phyloP scores from a whole-genome alignment of 176 grass and related monocot genomes.

The bread wheat (Triticum aestivum) region IWGSC_CS_RefSeq_v2.1 NC_057797.1:66719162-66719661 shows the following conservation, averaged over 20 bases:
- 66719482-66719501: slow-evolving; percentile 64
- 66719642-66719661: slow-evolving; percentile 43
- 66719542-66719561: slow-evolving; percentile 37
- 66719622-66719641: slow-evolving; percentile 44
- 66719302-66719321: slow-evolving; percentile 70
- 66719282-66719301: slow-evolving; percentile 34
- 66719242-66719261: slow-evolving; percentile 35
- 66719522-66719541: slow-evolving; percentile 38
- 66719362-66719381: slow-evolving; percentile 53
- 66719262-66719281: neutral
- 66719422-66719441: slow-evolving; percentile 48
- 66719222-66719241: slow-evolving; percentile 37
- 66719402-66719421: slow-evolving; percentile 57
- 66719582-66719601: slow-evolving; percentile 54
- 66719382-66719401: slow-evolving; percentile 44
- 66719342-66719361: slow-evolving; percentile 59
- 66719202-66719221: slow-evolving; percentile 48
- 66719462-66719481: slow-evolving; percentile 41
- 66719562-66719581: slow-evolving; percentile 32
- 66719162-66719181: slow-evolving; percentile 49
- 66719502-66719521: slow-evolving; percentile 47
- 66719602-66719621: slow-evolving; percentile 41
- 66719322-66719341: slow-evolving; percentile 65
- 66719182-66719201: slow-evolving; percentile 65
- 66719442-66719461: slow-evolving; percentile 44